Evolutionary conservation across 2,329 filamentous ascomycete species (phyloP).

Genomic region (Cyphellophora attinorum): DNA sequence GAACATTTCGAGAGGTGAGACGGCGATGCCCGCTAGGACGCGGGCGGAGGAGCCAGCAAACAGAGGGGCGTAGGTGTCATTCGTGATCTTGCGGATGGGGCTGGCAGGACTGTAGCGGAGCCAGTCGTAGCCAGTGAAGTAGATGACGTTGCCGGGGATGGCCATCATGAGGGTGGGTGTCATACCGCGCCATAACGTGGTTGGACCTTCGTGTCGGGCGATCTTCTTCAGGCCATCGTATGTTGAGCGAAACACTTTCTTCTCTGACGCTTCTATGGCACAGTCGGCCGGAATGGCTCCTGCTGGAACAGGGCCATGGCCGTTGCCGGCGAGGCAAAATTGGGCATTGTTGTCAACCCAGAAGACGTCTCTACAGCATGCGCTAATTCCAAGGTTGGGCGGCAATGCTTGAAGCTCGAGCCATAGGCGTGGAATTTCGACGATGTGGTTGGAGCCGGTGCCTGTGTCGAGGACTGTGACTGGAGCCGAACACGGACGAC

Average conservation of each 20-base stretch:
- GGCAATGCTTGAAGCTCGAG: slow-evolving; percentile 56
- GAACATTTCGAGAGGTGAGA: slow-evolving; percentile 90
- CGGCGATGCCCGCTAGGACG: slow-evolving; percentile 68
- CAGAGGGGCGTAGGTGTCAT: slow-evolving; percentile 68
- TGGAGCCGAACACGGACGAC: slow-evolving; percentile 93
- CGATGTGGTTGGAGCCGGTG: slow-evolving; percentile 43
- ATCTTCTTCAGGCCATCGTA: slow-evolving; percentile 91
- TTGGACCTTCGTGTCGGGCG: slow-evolving; percentile 78
- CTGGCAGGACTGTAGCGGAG: slow-evolving; percentile 64
- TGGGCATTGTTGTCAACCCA: slow-evolving; percentile 82
- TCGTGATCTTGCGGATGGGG: slow-evolving; percentile 55
- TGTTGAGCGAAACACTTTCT: slow-evolving; percentile 78
- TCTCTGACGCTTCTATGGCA: slow-evolving; percentile 77
- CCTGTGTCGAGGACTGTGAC: slow-evolving; percentile 58
- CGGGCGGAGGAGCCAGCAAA: slow-evolving; percentile 71
- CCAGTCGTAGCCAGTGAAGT: slow-evolving; percentile 98
- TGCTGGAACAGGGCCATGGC: slow-evolving; percentile 29
- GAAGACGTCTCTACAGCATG: slow-evolving; percentile 94
- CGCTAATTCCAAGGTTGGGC: slow-evolving; percentile 79
- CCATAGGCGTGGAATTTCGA: slow-evolving; percentile 46
- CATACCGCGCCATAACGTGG: slow-evolving; percentile 82
- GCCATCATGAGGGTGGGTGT: slow-evolving; percentile 94
- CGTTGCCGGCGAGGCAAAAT: slow-evolving; percentile 61
- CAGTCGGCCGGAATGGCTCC: slow-evolving; percentile 54
- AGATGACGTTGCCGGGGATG: slow-evolving; percentile 92